phyloP scores from a whole-genome alignment of 1,284 basidiomycete species.

The Moesziomyces globuligerus region DNA sequence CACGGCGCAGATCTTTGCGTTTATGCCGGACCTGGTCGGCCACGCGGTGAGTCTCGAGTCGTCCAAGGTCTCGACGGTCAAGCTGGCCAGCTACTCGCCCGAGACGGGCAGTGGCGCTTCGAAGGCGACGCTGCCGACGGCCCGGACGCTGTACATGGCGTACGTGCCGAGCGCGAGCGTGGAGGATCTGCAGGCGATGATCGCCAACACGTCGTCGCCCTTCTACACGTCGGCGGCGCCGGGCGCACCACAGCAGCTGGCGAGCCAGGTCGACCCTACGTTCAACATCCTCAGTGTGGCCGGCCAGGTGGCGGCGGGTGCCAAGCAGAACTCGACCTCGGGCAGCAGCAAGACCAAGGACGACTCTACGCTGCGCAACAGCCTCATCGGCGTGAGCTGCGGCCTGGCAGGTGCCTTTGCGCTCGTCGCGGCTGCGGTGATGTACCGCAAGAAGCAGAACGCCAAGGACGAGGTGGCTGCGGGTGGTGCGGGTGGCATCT shows the following conservation, averaged over 20 bases:
- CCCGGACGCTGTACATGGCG: constrained; percentile 58
- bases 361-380: constrained; percentile 40
- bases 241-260: constrained; percentile 54
- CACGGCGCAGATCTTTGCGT: constrained; percentile 64
- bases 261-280: constrained; percentile 54
- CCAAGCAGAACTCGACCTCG: constrained; percentile 11
- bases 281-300: constrained; percentile 52
- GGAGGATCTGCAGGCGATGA: constrained; percentile 33
- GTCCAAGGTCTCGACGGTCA: constrained; percentile 49
- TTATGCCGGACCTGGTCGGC: constrained; percentile 60
- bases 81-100: constrained; percentile 46
- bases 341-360: constrained; percentile 11
- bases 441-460: constrained; percentile 39
- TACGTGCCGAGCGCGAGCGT: constrained; percentile 50
- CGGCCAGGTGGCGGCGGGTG: constrained; percentile 11
- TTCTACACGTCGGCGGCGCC: constrained; percentile 52
- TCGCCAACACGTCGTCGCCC: constrained; percentile 45
- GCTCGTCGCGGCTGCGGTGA: constrained; percentile 34
- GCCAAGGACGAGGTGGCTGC: constrained; percentile 10
- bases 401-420: constrained; percentile 46
- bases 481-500: constrained; percentile 23
- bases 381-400: constrained; percentile 55
- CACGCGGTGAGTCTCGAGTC: constrained; percentile 27
- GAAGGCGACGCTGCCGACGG: constrained; percentile 11
- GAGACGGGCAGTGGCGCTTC: constrained; percentile 11